Conservation (phyloP, 768 basidiomycete genomes). For the Tulasnella sp. region DNA sequence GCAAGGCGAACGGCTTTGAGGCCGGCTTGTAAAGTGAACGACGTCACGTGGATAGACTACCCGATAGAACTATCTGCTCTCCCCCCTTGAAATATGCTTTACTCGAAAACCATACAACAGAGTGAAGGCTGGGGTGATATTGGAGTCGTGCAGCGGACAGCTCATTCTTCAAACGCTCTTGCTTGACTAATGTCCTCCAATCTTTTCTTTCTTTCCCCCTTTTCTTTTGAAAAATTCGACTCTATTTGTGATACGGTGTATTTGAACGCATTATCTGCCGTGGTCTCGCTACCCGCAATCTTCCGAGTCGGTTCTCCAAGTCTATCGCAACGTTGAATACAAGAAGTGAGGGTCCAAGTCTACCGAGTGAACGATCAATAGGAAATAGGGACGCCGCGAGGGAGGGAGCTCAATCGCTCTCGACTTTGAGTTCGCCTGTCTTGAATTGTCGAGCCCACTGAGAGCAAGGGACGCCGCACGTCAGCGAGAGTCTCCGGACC, state of each 20-base stretch:
- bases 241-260: neutral
- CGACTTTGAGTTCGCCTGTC: constrained; percentile 23
- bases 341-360: neutral
- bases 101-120: too few relatives aligned
- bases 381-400: neutral
- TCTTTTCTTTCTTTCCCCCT: too few relatives aligned
- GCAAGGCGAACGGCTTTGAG: too few relatives aligned
- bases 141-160: too few relatives aligned
- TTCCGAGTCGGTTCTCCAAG: neutral
- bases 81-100: too few relatives aligned
- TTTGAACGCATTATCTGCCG: neutral
- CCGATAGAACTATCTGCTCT: too few relatives aligned
- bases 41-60: too few relatives aligned
- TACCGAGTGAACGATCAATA: neutral
- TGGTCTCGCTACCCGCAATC: neutral
- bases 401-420: neutral
- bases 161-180: too few relatives aligned
- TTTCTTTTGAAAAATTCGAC: too few relatives aligned
- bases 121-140: too few relatives aligned
- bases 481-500: constrained; percentile 10
- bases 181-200: too few relatives aligned
- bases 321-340: neutral
- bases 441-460: constrained; percentile 60
- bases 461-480: constrained; percentile 12
- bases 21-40: too few relatives aligned